These are phyloP conservation scores for Podaxis sp. DNA, from an alignment of 768 basidiomycete species.

Conservation along the genomic window DNA sequence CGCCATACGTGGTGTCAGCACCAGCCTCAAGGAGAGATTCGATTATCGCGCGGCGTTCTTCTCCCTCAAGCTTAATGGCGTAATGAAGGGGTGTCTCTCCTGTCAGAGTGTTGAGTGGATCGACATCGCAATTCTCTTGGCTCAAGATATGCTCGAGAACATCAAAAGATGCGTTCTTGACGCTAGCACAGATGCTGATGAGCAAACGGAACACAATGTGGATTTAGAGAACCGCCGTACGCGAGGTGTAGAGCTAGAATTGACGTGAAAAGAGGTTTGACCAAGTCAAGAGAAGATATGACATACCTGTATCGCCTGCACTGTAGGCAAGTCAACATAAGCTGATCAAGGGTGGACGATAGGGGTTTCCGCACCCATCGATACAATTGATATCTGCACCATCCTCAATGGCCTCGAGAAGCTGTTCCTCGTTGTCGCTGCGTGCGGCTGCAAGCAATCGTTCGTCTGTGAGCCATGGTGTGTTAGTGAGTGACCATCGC, in stretches of 20 bases:
- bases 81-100: constrained; percentile 78
- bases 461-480: constrained; percentile 45
- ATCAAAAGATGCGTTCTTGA: constrained; percentile 49
- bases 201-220: constrained; percentile 9
- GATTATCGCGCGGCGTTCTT: constrained; percentile 50
- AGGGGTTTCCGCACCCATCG: constrained; percentile 59
- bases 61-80: constrained; percentile 53
- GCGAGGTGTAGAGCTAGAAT: constrained; percentile 19
- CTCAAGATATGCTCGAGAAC: constrained; percentile 72
- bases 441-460: constrained; percentile 70
- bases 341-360: not conserved
- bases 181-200: constrained; percentile 35
- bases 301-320: constrained; percentile 77
- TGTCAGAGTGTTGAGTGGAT: constrained; percentile 66
- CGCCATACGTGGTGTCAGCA: constrained; percentile 61
- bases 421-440: constrained; percentile 63
- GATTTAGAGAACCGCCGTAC: constrained; percentile 2
- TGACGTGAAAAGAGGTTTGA: not conserved
- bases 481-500: not conserved
- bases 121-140: constrained; percentile 77
- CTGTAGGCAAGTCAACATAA: constrained; percentile 21
- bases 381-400: constrained; percentile 68
- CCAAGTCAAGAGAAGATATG: not conserved
- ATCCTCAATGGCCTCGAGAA: constrained; percentile 55
- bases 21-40: constrained; percentile 75